A percentile compares a stretch with the other conserved stretches of the same genome.
Conservation (phyloP, 768 basidiomycete genomes). For the Obba rivulosa region DNA sequence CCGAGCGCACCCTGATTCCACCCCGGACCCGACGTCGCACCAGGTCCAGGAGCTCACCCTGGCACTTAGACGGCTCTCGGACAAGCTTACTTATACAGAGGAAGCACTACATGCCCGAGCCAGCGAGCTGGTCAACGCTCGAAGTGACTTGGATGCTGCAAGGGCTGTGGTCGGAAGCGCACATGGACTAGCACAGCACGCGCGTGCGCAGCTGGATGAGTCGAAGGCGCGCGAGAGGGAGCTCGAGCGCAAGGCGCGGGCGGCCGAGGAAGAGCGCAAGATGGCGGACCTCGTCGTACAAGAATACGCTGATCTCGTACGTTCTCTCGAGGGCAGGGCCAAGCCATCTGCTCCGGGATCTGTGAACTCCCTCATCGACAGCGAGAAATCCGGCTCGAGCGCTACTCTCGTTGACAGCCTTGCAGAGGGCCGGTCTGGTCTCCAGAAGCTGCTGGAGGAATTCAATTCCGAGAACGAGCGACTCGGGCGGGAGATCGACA, state of each 20-base stretch:
- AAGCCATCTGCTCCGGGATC: slow-evolving; percentile 15
- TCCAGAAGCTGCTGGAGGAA: slow-evolving; percentile 45
- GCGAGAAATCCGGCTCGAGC: slow-evolving; percentile 8
- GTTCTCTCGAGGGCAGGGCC: slow-evolving; percentile 49
- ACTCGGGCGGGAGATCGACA: slow-evolving; percentile 38
- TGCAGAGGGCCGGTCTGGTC: slow-evolving; percentile 40
- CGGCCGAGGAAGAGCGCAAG: slow-evolving; percentile 50
- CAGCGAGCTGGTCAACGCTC: slow-evolving; percentile 37
- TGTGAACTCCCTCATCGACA: neutral
- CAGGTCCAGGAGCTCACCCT: slow-evolving; percentile 56
- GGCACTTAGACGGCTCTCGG: slow-evolving; percentile 60
- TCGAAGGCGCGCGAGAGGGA: slow-evolving; percentile 42
- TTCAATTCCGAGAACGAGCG: slow-evolving; percentile 43
- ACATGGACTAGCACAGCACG: slow-evolving; percentile 47
- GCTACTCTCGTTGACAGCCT: slow-evolving; percentile 27
- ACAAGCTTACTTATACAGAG: slow-evolving; percentile 64
- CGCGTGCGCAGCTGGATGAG: slow-evolving; percentile 52
- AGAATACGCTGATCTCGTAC: slow-evolving; percentile 74
- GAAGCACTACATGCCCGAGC: slow-evolving; percentile 44
- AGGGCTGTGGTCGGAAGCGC: slow-evolving; percentile 43
- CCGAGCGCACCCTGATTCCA: slow-evolving; percentile 45
- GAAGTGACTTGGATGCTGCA: slow-evolving; percentile 39
- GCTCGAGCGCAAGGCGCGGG: slow-evolving; percentile 39
- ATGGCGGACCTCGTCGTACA: slow-evolving; percentile 62
- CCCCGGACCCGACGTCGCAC: slow-evolving; percentile 30